Percentiles rank a stretch among this genome's conserved stretches.
Evolutionary conservation across 768 basidiomycete species (phyloP).

Genomic region (Russula compacta): DNA sequence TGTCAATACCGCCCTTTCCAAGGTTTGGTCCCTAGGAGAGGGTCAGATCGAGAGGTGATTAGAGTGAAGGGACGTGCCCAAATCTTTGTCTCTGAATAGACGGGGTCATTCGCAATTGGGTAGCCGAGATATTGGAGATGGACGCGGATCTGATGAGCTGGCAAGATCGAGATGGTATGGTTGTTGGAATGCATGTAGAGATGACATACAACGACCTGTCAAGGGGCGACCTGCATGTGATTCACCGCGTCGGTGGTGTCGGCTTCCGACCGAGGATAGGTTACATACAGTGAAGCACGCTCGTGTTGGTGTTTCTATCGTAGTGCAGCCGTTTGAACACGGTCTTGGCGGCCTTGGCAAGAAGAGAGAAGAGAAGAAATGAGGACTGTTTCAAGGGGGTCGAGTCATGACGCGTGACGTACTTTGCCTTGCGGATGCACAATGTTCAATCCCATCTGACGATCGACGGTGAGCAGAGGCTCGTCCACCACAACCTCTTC

Average conservation of each 20-base stretch:
- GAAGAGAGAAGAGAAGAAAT: neutral
- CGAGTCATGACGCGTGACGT: slow-evolving; percentile 14
- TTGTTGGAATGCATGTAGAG: neutral
- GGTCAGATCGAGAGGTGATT: neutral
- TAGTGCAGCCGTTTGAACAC: slow-evolving; percentile 79
- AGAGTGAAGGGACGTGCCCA: slow-evolving; percentile 42
- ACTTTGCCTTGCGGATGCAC: slow-evolving; percentile 95
- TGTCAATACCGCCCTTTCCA: slow-evolving; percentile 76
- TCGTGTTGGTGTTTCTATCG: slow-evolving; percentile 70
- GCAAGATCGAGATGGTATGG: neutral
- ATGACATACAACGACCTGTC: slow-evolving; percentile 81
- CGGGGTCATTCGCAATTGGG: slow-evolving; percentile 91
- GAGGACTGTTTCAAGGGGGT: neutral
- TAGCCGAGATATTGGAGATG: slow-evolving; percentile 92
- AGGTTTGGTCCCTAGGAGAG: slow-evolving; percentile 50
- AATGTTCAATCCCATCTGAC: slow-evolving; percentile 95
- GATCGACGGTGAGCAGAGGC: slow-evolving; percentile 83
- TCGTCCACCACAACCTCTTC: slow-evolving; percentile 77
- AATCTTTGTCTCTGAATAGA: slow-evolving; percentile 74
- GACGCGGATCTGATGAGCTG: slow-evolving; percentile 95
- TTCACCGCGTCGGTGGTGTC: slow-evolving; percentile 2
- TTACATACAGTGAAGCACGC: slow-evolving; percentile 71
- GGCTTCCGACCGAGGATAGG: neutral
- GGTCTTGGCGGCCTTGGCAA: slow-evolving; percentile 68
- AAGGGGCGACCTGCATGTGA: slow-evolving; percentile 59